Base-by-base conservation (phyloP, 2,329 filamentous ascomycete genomes). In the Thermomyces lanuginosus region DNA sequence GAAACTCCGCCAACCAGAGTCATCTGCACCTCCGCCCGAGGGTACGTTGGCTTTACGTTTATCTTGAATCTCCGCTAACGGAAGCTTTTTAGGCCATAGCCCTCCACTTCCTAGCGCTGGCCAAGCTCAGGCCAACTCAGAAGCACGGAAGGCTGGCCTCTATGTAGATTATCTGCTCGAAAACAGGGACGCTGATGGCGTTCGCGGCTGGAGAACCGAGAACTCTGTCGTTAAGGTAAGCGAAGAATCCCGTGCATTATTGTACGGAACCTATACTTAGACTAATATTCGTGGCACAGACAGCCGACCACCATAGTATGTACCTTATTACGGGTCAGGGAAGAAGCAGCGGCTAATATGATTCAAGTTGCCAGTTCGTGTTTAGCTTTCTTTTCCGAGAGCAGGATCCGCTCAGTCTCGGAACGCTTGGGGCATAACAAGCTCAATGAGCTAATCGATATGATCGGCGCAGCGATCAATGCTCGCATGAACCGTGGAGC, bases 341-440 rank as follows among this genome's bases (percentile, higher is more conserved):
- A 39, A 38, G 19, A 37, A 41, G 28, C 45, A 36, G 10, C 29
- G 50, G 8, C 46, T 40, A 2, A 44, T 45, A 24, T 46, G 45
- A 23, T 44, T 41, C 1, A 43, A 55, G 42, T 29, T 34, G 40
- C 31, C 36, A 55, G 29, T 30, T 52, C 45, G 5, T 43, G 42
- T 18, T 28, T 53, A 7, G 42, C 48, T 8, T 53, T 53, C 30
- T 54, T 53, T 24, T 53, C 51, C 1, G 44, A 53, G 12, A 40
- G 39, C 10, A 42, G 44, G 22, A 42, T 53, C 6, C 35, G 30
- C 3, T 43, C 46, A 2, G 30, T 55, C 21, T 41, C 43, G 8
- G 22, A 35, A 6, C 37, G 35, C 2, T 33, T 46, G 7, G 39
- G 42, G n/a, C 39, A 49, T 24, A 35, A 33, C 16, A 37, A 35